These are phyloP conservation scores for Yarrowia deformans DNA, from an alignment of 805 yeast species.

Conservation along the genomic window DNA sequence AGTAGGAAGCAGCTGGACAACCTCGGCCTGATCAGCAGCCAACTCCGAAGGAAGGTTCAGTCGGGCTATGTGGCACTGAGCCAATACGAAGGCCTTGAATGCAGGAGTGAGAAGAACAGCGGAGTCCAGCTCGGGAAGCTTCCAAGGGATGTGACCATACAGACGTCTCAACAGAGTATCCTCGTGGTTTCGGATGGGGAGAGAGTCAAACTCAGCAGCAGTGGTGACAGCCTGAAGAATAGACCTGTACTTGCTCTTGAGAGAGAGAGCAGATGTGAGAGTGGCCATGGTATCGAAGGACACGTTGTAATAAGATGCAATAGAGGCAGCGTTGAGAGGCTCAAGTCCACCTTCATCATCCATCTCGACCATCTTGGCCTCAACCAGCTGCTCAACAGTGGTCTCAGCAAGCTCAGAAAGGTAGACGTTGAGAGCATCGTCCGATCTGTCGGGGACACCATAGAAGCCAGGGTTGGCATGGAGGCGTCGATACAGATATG, in stretches of 20 bases:
- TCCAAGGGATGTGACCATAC: conserved; percentile 69
- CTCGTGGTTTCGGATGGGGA: conserved; percentile 72
- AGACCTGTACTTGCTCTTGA: conserved; percentile 64
- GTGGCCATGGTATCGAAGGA: conserved; percentile 72
- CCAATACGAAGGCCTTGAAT: conserved; percentile 72
- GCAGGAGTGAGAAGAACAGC: conserved; percentile 57
- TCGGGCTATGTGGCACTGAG: conserved; percentile 85
- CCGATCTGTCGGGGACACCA: conserved; percentile 71
- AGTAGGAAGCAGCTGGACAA: conserved; percentile 59
- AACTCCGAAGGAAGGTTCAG: conserved; percentile 67
- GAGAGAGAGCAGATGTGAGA: conserved; percentile 59
- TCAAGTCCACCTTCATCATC: conserved; percentile 55
- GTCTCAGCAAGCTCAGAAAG: conserved; percentile 84
- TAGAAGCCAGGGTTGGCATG: conserved; percentile 87
- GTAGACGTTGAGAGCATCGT: conserved; percentile 76
- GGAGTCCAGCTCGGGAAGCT: conserved; percentile 52
- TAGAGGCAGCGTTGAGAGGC: conserved; percentile 74
- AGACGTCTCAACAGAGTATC: conserved; percentile 57
- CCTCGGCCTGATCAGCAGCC: conserved; percentile 59
- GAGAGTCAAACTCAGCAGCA: conserved; percentile 73
- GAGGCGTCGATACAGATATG: conserved; percentile 82
- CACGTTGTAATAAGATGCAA: conserved; percentile 75
- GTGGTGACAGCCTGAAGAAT: conserved; percentile 70
- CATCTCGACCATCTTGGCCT: conserved; percentile 67
- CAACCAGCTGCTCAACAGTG: conserved; percentile 65